Conservation (phyloP, 1,139 yeast genomes). For the Kodamaea arcana region DNA sequence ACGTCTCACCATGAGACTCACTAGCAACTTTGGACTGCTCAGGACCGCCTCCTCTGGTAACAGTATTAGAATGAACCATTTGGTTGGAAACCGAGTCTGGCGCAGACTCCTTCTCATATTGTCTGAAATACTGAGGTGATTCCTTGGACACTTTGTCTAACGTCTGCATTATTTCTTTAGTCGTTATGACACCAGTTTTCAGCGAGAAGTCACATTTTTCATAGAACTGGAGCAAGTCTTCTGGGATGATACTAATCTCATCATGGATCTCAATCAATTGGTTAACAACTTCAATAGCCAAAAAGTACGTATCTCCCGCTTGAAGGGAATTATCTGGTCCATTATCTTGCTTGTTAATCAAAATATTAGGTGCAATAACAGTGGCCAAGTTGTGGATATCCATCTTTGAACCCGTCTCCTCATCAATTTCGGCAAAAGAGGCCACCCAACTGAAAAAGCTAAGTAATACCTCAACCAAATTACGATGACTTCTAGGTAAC, state of each 20-base stretch:
- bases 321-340: slow-evolving; percentile 23
- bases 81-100: slow-evolving; percentile 21
- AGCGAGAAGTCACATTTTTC: slow-evolving; percentile 32
- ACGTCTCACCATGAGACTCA: slow-evolving; percentile 29
- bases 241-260: slow-evolving; percentile 74
- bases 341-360: slow-evolving; percentile 47
- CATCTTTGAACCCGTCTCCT: slow-evolving; percentile 92
- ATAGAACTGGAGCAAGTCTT: slow-evolving; percentile 40
- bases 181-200: slow-evolving; percentile 18
- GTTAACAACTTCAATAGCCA: slow-evolving; percentile 89
- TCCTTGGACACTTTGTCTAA: slow-evolving; percentile 33
- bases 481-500: slow-evolving; percentile 80
- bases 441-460: slow-evolving; percentile 94
- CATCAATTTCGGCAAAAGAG: slow-evolving; percentile 86
- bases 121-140: slow-evolving; percentile 25
- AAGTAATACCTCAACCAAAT: slow-evolving; percentile 78
- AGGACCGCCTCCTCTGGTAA: slow-evolving; percentile 16
- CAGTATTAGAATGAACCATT: slow-evolving; percentile 31
- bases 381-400: slow-evolving; percentile 94
- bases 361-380: slow-evolving; percentile 88
- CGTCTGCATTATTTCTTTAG: slow-evolving; percentile 37
- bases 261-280: slow-evolving; percentile 80
- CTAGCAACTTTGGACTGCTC: slow-evolving; percentile 31
- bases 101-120: slow-evolving; percentile 18
- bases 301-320: slow-evolving; percentile 71